Evolutionary conservation across 2,329 filamentous ascomycete genomes (phyloP), one percentile per base, ranked within the genome.

Genomic region (Sporothrix phasma): DNA sequence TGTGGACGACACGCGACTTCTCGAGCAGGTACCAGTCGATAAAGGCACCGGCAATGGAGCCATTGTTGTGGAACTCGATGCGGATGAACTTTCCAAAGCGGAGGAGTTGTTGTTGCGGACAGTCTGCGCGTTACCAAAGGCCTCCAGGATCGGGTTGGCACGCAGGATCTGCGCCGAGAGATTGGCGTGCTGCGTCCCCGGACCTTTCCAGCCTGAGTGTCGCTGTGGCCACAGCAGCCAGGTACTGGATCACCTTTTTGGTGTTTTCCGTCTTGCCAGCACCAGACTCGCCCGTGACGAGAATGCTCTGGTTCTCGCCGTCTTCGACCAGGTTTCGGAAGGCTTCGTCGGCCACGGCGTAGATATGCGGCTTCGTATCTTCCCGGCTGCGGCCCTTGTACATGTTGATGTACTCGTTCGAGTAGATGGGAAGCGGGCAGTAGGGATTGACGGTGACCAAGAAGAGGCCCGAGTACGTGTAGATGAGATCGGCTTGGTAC

Each of bases 191-290:
- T 82, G 84, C 19, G 62, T 11, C 58, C 67, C 80, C 78, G 87
- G 76, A 77, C 80, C 80, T 87, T 78, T 75, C 83, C 73, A 1
- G 47, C 19, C 2, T 88, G 82, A 0, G 87, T 86, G 66, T 97
- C 93, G 0, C 90, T 85, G 47, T 90, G 89, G 94, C 94, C 53
- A 99, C 94, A 1, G 94, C 92, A 15, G 94, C 94, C 49, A 99
- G 85, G 72, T 99, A 99, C 72, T 99, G 95, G 63, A 99, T 99
- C 69, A 99, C 94, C 75, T 99, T 99, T 74, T 99, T 99, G 17
- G 94, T 99, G 73, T 99, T 99, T 74, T 99, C 94, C 0, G 94
- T 99, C 78, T 99, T 99, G 70, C 94, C 94, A 39, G 94, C 94
- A 73, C 94, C 94, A 19, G 94, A 99, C 78, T 99, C 94, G 76